phyloP scores from a whole-genome alignment of 805 yeast genomes.

The Ogataea henricii region DNA sequence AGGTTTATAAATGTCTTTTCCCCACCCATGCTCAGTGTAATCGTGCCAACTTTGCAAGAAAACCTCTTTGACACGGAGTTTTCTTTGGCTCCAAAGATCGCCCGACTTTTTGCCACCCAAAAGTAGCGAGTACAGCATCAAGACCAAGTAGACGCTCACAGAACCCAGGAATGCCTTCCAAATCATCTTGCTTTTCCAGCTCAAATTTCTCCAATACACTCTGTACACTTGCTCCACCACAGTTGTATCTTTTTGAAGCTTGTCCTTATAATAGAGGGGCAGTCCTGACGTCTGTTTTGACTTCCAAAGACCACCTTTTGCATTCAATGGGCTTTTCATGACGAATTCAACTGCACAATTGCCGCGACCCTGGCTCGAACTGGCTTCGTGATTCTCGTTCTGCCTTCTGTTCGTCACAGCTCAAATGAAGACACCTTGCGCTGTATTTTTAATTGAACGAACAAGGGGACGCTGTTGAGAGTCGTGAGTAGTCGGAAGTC shows the following conservation, averaged over 20 bases:
- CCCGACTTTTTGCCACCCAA: slow-evolving; percentile 13
- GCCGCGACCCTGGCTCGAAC: not conserved
- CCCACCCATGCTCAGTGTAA: slow-evolving; percentile 80
- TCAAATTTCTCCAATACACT: slow-evolving; percentile 15
- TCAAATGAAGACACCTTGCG: too few relatives aligned
- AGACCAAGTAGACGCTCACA: slow-evolving; percentile 43
- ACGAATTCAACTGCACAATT: slow-evolving; percentile 5
- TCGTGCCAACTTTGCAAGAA: slow-evolving; percentile 78
- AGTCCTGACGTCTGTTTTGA: slow-evolving; percentile 33
- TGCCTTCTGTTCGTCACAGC: too few relatives aligned
- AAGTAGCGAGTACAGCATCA: slow-evolving; percentile 31
- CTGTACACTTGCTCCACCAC: slow-evolving; percentile 15
- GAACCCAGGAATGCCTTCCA: slow-evolving; percentile 45
- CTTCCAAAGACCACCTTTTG: slow-evolving; percentile 25
- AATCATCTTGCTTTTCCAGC: slow-evolving; percentile 38
- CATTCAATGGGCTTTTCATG: slow-evolving; percentile 11
- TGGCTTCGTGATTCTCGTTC: not conserved
- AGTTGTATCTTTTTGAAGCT: slow-evolving; percentile 30
- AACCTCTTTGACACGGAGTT: slow-evolving; percentile 61
- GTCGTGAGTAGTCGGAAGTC: not conserved
- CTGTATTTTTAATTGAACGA: too few relatives aligned
- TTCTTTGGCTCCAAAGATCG: slow-evolving; percentile 48
- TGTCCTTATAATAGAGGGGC: slow-evolving; percentile 58
- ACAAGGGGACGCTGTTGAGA: not conserved
- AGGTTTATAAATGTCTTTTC: slow-evolving; percentile 77